Evolutionary conservation across 2,329 filamentous ascomycete species (phyloP).

Genomic region (Hypoxylon sp.): DNA sequence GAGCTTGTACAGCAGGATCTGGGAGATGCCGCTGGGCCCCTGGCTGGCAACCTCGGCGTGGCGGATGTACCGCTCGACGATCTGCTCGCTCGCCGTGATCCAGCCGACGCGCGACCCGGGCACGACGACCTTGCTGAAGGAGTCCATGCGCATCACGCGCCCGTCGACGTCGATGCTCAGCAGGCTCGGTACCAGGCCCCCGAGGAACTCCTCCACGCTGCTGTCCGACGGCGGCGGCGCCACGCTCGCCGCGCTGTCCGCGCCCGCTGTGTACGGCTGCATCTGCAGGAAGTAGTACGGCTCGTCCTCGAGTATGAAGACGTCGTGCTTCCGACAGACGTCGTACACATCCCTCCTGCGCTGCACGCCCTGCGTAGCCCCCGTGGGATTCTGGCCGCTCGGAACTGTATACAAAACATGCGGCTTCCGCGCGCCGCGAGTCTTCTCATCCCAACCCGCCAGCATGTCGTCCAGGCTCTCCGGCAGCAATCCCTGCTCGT

Average conservation of each 20-base stretch:
- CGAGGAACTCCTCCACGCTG: slow-evolving; percentile 77
- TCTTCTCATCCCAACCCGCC: slow-evolving; percentile 57
- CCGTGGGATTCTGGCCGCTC: slow-evolving; percentile 91
- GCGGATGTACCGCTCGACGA: slow-evolving; percentile 82
- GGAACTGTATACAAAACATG: slow-evolving; percentile 68
- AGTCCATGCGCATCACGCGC: slow-evolving; percentile 88
- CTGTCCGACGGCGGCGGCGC: slow-evolving; percentile 55
- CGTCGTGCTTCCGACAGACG: slow-evolving; percentile 82
- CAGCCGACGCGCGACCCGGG: slow-evolving; percentile 86
- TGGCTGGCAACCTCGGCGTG: slow-evolving; percentile 87
- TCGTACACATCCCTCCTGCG: slow-evolving; percentile 77
- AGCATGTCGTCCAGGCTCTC: slow-evolving; percentile 61
- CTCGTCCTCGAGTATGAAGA: slow-evolving; percentile 91
- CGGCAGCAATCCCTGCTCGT: slow-evolving; percentile 63
- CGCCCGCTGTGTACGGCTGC: slow-evolving; percentile 71
- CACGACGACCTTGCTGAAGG: slow-evolving; percentile 89
- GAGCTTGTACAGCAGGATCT: slow-evolving; percentile 86
- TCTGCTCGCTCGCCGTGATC: slow-evolving; percentile 86
- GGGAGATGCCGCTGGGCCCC: slow-evolving; percentile 83
- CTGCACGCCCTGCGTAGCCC: slow-evolving; percentile 76
- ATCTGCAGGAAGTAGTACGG: slow-evolving; percentile 95
- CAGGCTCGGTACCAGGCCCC: slow-evolving; percentile 75
- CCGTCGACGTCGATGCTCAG: slow-evolving; percentile 86
- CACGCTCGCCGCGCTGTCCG: not conserved
- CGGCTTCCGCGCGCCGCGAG: slow-evolving; percentile 57